Conservation (phyloP, 139 green algal genomes). For the Helicosporidium sp. region DNA sequence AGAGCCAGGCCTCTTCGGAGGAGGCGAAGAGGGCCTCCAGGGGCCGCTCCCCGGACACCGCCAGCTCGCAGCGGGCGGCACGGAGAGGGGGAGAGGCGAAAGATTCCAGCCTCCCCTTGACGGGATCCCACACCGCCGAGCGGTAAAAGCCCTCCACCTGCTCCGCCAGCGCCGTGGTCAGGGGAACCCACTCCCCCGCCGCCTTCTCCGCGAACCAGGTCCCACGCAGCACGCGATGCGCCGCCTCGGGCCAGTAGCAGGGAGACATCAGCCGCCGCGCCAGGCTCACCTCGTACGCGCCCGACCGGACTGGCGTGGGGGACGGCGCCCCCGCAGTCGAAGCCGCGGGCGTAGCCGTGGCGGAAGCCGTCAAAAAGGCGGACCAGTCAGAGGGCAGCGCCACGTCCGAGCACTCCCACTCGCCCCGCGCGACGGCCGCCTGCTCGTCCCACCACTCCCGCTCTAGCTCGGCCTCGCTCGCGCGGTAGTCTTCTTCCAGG, state of each 20-base stretch:
- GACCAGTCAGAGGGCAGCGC: no score
- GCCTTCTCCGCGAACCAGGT: constrained; percentile 37
- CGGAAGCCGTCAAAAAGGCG: no score
- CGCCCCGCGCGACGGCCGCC: constrained; percentile 8
- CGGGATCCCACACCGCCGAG: constrained; percentile 9
- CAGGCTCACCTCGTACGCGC: constrained; percentile 32
- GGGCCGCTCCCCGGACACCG: background rate
- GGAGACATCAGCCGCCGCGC: constrained; percentile 14
- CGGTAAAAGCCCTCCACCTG: constrained; percentile 32
- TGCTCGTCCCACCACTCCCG: constrained; percentile 33
- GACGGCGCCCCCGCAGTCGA: background rate
- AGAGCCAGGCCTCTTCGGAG: constrained; percentile 6
- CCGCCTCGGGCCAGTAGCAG: constrained; percentile 25
- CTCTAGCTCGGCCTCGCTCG: no score
- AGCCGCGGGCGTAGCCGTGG: background rate
- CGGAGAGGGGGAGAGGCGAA: background rate
- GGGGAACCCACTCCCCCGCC: constrained; percentile 23
- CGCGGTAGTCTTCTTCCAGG: background rate
- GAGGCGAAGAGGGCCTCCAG: no score
- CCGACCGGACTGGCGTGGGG: background rate
- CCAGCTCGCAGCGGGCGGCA: background rate
- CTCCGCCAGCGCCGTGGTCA: constrained; percentile 31
- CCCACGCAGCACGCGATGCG: constrained; percentile 26
- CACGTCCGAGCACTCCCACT: no score
- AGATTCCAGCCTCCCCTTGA: background rate